phyloP scores from a whole-genome alignment of 805 yeast genomes.

The Metschnikowia noctiluminum region DNA sequence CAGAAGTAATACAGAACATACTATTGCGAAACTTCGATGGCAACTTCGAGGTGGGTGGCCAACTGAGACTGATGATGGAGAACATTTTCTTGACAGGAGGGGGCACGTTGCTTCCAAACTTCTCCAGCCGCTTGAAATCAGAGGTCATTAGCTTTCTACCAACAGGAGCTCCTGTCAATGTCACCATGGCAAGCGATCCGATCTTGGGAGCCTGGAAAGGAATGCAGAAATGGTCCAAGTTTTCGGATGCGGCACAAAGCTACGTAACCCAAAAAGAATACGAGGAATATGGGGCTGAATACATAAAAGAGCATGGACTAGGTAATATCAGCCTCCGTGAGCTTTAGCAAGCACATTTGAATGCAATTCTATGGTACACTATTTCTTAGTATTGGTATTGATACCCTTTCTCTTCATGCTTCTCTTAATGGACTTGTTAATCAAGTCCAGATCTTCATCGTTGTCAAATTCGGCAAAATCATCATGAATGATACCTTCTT shows the following conservation, averaged over 20 bases:
- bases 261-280: conserved; percentile 70
- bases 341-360: background rate
- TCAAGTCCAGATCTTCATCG: conserved; percentile 69
- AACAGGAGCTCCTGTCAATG: conserved; percentile 53
- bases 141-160: conserved; percentile 78
- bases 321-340: conserved; percentile 53
- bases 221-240: conserved; percentile 74
- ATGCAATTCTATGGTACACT: conserved; percentile 14
- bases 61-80: conserved; percentile 48
- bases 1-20: conserved; percentile 70
- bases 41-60: conserved; percentile 51
- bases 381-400: conserved; percentile 50
- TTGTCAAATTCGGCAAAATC: conserved; percentile 84
- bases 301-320: conserved; percentile 78
- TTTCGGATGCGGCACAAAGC: conserved; percentile 42
- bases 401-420: conserved; percentile 68
- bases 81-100: conserved; percentile 90
- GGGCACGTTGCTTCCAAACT: conserved; percentile 58
- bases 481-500: conserved; percentile 77
- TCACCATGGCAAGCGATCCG: conserved; percentile 66
- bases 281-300: conserved; percentile 85
- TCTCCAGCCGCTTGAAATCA: conserved; percentile 59
- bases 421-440: conserved; percentile 64
- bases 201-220: conserved; percentile 89
- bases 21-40: conserved; percentile 58